Percentiles rank a stretch among this genome's conserved stretches.
Conservation (phyloP, 495 filamentous ascomycete species). For the Xylaria castorea region DNA sequence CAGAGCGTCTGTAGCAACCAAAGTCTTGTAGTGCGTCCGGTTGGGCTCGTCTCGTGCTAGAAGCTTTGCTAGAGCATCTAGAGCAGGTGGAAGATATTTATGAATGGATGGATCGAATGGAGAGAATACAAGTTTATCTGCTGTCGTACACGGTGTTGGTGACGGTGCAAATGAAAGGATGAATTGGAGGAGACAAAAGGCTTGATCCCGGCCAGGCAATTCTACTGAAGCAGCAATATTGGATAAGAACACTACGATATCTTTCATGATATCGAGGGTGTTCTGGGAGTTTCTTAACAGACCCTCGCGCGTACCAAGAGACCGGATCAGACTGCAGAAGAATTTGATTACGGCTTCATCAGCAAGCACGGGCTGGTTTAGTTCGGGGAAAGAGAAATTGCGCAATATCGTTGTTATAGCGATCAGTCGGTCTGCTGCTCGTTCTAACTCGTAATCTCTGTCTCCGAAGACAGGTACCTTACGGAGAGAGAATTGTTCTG, state of each 20-base stretch:
- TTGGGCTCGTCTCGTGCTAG: conserved; percentile 95
- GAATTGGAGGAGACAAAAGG: conserved; percentile 84
- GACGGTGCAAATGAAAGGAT: conserved; percentile 88
- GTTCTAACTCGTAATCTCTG: conserved; percentile 81
- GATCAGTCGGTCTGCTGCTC: conserved; percentile 83
- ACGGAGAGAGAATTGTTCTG: conserved; percentile 72
- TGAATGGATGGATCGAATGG: conserved; percentile 81
- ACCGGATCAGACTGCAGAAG: conserved; percentile 78
- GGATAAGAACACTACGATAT: conserved; percentile 84
- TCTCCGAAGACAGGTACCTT: conserved; percentile 76
- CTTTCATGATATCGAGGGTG: conserved; percentile 96
- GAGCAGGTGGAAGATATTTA: conserved; percentile 85
- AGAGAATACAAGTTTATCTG: conserved; percentile 74
- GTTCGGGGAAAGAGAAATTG: conserved; percentile 86
- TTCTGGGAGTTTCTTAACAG: conserved; percentile 79
- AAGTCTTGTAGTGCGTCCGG: conserved; percentile 76
- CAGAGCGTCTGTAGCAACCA: conserved; percentile 75
- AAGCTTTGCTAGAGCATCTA: conserved; percentile 90
- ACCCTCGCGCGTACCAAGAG: conserved; percentile 88
- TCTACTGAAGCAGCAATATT: conserved; percentile 83
- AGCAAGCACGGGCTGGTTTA: conserved; percentile 74
- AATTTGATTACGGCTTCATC: conserved; percentile 79
- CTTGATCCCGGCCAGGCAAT: conserved; percentile 87
- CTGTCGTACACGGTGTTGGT: conserved; percentile 57
- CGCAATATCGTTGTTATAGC: conserved; percentile 92